A percentile compares a stretch with the other conserved stretches of the same genome.
These are phyloP conservation scores for Exophiala sp. DNA, from an alignment of 2,329 filamentous ascomycete genomes.

Conservation along the genomic window DNA sequence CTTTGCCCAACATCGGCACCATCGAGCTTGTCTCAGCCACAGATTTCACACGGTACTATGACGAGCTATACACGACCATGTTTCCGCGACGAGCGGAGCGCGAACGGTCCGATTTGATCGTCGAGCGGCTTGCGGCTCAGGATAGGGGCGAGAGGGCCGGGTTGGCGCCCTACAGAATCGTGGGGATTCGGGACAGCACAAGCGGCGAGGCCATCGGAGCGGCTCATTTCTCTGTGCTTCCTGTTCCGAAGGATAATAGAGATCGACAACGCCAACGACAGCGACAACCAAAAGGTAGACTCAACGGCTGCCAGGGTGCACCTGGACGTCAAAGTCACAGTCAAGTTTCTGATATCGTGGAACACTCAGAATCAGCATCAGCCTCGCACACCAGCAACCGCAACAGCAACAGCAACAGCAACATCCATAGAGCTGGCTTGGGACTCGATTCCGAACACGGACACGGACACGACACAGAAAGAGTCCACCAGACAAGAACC, in stretches of 20 bases:
- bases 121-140: constrained; percentile 23
- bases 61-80: constrained; percentile 22
- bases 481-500: no score
- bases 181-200: constrained; percentile 19
- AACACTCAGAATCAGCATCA: no score
- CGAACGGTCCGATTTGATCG: constrained; percentile 24
- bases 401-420: no score
- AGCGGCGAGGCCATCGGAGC: constrained; percentile 23
- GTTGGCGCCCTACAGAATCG: constrained; percentile 24
- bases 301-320: no score
- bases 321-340: no score
- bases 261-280: neutral
- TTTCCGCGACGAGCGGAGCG: constrained; percentile 22
- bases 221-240: constrained; percentile 26
- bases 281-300: no score
- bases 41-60: constrained; percentile 21
- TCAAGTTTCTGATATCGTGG: no score
- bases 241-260: constrained; percentile 4
- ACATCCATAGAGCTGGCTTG: no score
- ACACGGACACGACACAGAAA: no score
- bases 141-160: constrained; percentile 10
- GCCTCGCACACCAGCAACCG: no score
- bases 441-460: no score
- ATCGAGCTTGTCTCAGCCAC: constrained; percentile 25
- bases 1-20: constrained; percentile 21